phyloP scores from a whole-genome alignment of 345 rosid species.

The Zanthoxylum bungeanum region DNA sequence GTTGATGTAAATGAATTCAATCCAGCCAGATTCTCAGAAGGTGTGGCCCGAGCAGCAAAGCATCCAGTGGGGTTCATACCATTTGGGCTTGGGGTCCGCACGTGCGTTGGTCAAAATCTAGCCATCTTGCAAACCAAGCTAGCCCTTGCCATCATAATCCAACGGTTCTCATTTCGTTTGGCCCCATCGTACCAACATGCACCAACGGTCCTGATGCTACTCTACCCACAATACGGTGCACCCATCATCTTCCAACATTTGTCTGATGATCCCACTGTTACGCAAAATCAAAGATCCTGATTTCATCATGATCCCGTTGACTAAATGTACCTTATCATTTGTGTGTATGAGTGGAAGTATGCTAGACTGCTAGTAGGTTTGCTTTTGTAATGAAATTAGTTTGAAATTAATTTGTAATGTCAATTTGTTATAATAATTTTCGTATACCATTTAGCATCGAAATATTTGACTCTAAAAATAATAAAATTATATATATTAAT shows the following conservation, averaged over 20 bases:
- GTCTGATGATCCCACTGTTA: too few species aligned
- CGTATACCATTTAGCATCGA: too few species aligned
- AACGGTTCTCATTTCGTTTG: constrained; percentile 58
- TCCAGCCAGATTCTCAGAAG: constrained; percentile 64
- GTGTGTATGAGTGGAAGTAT: too few species aligned
- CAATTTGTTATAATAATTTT: too few species aligned
- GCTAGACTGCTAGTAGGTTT: too few species aligned
- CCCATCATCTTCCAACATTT: constrained; percentile 57
- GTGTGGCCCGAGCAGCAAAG: constrained; percentile 70
- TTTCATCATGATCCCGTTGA: too few species aligned
- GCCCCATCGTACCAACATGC: constrained; percentile 75
- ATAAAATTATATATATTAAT: too few species aligned
- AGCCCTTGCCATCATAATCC: constrained; percentile 57
- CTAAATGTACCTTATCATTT: neutral
- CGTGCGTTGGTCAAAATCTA: constrained; percentile 79
- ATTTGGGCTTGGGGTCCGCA: constrained; percentile 72
- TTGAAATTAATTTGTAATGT: too few species aligned
- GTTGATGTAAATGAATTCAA: constrained; percentile 72
- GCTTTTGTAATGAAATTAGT: too few species aligned
- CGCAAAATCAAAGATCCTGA: too few species aligned
- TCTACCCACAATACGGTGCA: constrained; percentile 80
- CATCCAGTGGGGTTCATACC: constrained; percentile 72
- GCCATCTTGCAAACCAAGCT: constrained; percentile 77
- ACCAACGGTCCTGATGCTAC: constrained; percentile 61
- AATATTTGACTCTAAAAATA: too few species aligned